Conservation (phyloP, 306 rosid species). For the Mimosa pudica region DNA sequence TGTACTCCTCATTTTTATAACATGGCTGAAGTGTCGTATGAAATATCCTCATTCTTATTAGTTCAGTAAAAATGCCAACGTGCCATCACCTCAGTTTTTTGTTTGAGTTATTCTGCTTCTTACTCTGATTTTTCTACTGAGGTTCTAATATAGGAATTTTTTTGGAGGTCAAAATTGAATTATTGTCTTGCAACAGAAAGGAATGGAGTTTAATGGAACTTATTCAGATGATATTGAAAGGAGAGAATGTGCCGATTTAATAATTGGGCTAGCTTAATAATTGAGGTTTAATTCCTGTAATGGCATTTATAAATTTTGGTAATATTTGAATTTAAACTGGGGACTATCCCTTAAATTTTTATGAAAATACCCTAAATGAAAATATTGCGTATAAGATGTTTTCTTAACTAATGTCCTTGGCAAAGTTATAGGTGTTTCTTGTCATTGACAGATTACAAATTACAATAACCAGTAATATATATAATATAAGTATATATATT, state of each 20-base stretch:
- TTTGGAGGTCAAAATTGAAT: neutral
- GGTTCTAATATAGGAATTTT: neutral
- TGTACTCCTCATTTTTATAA: neutral
- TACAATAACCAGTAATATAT: neutral
- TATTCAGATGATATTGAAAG: neutral
- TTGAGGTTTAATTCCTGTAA: neutral
- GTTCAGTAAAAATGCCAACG: neutral
- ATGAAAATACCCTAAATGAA: neutral
- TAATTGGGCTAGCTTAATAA: neutral
- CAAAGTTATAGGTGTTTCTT: conserved; percentile 6
- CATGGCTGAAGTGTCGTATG: neutral
- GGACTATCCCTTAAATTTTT: neutral
- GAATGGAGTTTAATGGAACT: neutral
- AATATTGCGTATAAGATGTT: neutral
- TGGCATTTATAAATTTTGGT: neutral
- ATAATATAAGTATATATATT: neutral
- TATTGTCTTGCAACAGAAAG: neutral
- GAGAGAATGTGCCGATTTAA: neutral
- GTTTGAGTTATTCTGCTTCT: neutral
- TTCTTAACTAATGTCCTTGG: neutral
- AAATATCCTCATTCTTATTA: neutral
- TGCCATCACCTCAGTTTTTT: neutral
- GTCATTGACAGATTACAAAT: neutral
- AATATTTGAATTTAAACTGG: neutral
- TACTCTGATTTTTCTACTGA: neutral